Conservation (phyloP, 352 stramenopile genomes). For the Sclerospora graminicola region DNA sequence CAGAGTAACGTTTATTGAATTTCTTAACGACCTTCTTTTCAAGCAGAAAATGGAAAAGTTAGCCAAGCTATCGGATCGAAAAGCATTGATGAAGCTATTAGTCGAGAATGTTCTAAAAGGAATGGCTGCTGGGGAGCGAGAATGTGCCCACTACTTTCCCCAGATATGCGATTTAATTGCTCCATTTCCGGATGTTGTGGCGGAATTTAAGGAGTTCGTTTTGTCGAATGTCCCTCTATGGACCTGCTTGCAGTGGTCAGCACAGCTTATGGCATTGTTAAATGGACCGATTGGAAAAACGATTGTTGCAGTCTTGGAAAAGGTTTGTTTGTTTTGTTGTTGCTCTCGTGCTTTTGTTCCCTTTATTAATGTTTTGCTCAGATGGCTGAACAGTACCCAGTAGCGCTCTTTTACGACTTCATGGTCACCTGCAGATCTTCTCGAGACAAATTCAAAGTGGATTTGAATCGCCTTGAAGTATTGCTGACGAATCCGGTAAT, state of each 20-base stretch:
- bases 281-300: constrained; percentile 42
- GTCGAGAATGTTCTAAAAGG: constrained; percentile 54
- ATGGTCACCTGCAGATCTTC: constrained; percentile 46
- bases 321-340: constrained; percentile 23
- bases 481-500: constrained; percentile 58
- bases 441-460: constrained; percentile 23
- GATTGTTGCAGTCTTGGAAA: constrained; percentile 57
- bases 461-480: constrained; percentile 37
- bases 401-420: constrained; percentile 77
- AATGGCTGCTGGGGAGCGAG: constrained; percentile 47
- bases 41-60: constrained; percentile 24
- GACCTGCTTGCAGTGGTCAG: constrained; percentile 71
- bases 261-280: constrained; percentile 65
- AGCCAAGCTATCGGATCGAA: constrained; percentile 27
- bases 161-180: constrained; percentile 56
- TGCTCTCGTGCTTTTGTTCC: not conserved
- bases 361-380: constrained; percentile 9
- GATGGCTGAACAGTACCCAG: constrained; percentile 65
- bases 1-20: constrained; percentile 56
- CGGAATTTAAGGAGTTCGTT: constrained; percentile 32
- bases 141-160: constrained; percentile 68
- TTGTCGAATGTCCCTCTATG: constrained; percentile 51
- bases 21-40: constrained; percentile 55
- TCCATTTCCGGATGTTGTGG: constrained; percentile 36
- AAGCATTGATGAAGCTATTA: constrained; percentile 32